A percentile compares a stretch with the other conserved stretches of the same genome.
Evolutionary conservation across 495 filamentous ascomycete species (phyloP).

Genomic region (Penicillium soppii): DNA sequence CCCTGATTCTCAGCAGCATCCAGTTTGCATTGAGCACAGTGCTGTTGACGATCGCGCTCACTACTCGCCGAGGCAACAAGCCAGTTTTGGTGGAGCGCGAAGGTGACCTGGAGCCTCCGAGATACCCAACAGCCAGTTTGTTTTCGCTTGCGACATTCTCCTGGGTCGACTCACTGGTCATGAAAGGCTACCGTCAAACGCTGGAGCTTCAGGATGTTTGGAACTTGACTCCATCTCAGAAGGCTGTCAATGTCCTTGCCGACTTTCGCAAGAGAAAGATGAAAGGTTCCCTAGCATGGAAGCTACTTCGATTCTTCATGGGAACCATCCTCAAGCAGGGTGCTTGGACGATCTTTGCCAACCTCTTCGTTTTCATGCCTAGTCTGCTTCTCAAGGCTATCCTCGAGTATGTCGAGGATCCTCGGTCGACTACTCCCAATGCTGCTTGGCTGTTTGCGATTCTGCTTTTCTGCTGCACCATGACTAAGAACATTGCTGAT

Average conservation of each 20-base stretch:
- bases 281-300: constrained; percentile 75
- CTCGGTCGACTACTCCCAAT: constrained; percentile 72
- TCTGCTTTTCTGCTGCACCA: constrained; percentile 77
- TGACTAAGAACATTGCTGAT: constrained; percentile 73
- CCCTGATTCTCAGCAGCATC: constrained; percentile 59
- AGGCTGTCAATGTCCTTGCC: constrained; percentile 73
- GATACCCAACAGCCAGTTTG: constrained; percentile 81
- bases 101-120: constrained; percentile 78
- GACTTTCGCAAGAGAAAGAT: constrained; percentile 86
- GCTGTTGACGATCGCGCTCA: constrained; percentile 70
- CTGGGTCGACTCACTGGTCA: constrained; percentile 89
- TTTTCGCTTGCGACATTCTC: constrained; percentile 84
- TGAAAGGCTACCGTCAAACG: constrained; percentile 85
- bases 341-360: constrained; percentile 72
- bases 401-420: constrained; percentile 87
- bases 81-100: constrained; percentile 82
- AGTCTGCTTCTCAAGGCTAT: constrained; percentile 90
- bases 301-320: constrained; percentile 82
- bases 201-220: constrained; percentile 83
- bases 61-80: constrained; percentile 90
- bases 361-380: constrained; percentile 83
- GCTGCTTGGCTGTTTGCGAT: constrained; percentile 97
- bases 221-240: constrained; percentile 87
- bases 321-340: constrained; percentile 74
- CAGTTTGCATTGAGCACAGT: constrained; percentile 75